Evolutionary conservation across 257 asterid genomes (phyloP).

Genomic region (Solanum etuberosum): DNA sequence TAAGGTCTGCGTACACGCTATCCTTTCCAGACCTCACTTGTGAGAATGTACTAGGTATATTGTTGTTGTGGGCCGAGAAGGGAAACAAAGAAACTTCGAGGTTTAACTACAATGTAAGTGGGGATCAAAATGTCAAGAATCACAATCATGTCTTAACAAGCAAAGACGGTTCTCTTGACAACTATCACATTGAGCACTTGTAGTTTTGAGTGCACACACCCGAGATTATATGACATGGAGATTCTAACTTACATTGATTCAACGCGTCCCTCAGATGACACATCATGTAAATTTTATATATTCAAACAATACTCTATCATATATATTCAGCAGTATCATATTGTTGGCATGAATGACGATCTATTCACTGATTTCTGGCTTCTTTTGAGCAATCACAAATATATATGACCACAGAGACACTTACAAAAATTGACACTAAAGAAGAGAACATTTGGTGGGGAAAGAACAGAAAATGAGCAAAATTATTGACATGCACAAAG

Average conservation of each 20-base stretch:
- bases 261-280: background rate
- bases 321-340: background rate
- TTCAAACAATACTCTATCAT: background rate
- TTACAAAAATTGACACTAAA: background rate
- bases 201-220: background rate
- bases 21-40: background rate
- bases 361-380: background rate
- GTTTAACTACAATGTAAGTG: background rate
- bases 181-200: background rate
- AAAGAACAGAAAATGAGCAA: background rate
- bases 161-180: background rate
- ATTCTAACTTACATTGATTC: background rate
- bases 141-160: background rate
- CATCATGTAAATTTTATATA: background rate
- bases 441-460: background rate
- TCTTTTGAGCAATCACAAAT: background rate
- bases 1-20: background rate
- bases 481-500: background rate
- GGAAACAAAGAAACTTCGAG: background rate
- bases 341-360: background rate
- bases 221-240: background rate
- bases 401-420: background rate
- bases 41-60: background rate
- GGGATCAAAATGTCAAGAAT: background rate
- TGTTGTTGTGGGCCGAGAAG: background rate